Conservation (phyloP, 163 green algal species). For the Scenedesmus sp. region DNA sequence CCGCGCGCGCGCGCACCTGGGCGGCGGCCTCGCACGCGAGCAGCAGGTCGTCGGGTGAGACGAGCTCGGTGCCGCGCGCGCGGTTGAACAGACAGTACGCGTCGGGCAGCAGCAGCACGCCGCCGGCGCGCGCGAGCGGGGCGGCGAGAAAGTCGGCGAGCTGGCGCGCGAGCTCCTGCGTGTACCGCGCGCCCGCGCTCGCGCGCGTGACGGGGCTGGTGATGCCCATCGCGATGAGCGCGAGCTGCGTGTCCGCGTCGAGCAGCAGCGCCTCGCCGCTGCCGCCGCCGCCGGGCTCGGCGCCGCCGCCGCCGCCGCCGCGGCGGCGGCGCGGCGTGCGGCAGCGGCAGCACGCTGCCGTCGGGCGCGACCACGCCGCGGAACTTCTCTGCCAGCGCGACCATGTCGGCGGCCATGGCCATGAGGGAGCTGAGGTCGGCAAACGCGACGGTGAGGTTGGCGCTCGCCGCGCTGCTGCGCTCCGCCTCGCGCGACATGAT, state of each 20-base stretch:
- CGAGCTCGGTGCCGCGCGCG: conserved; percentile 86
- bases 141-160: conserved; percentile 86
- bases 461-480: conserved; percentile 58
- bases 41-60: conserved; percentile 95
- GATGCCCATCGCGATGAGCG: conserved; percentile 93
- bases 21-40: conserved; percentile 56
- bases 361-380: conserved; percentile 52
- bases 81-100: conserved; percentile 98
- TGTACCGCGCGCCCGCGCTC: conserved; percentile 72
- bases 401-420: conserved; percentile 85
- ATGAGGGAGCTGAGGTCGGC: conserved; percentile 85
- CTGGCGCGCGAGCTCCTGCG: conserved; percentile 87
- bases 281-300: neutral
- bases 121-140: conserved; percentile 59
- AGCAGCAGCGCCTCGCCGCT: conserved; percentile 49
- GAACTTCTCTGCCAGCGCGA: conserved; percentile 85
- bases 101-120: conserved; percentile 91
- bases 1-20: neutral
- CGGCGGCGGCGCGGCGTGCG: neutral
- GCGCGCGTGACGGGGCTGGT: conserved; percentile 88
- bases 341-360: conserved; percentile 15
- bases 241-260: conserved; percentile 78
- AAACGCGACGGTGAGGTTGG: conserved; percentile 76
- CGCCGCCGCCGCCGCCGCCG: neutral
- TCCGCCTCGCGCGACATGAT: conserved; percentile 77